A percentile compares a stretch with the other conserved stretches of the same genome.
phyloP scores from a whole-genome alignment of 2,329 filamentous ascomycete genomes.

The Penicillium crustosum region DNA sequence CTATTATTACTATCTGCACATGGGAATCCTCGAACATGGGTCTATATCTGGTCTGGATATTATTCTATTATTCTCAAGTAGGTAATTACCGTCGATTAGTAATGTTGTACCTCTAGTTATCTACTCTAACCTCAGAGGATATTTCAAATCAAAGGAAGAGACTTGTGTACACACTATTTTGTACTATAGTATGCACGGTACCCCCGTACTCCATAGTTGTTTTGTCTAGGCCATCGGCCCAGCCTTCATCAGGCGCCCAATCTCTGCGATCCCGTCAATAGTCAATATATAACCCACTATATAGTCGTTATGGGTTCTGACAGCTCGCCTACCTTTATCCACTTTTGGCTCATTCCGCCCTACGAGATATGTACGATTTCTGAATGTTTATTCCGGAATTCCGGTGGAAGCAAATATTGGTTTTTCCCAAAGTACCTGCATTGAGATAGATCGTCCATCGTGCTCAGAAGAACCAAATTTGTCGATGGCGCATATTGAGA shows the following conservation, averaged over 20 bases:
- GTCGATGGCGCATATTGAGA: neutral
- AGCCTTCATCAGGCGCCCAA: slow-evolving; percentile 6
- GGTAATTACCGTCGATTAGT: neutral
- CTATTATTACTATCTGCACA: slow-evolving; percentile 3
- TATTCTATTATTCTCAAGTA: neutral
- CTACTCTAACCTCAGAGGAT: neutral
- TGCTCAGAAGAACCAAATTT: neutral
- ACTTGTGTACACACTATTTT: neutral
- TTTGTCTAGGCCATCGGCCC: neutral
- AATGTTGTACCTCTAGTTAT: neutral
- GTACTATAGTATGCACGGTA: neutral
- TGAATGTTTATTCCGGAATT: neutral
- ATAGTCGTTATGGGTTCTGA: slow-evolving; percentile 6
- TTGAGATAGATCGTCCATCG: neutral
- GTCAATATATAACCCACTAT: neutral
- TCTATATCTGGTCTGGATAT: neutral
- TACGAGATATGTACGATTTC: neutral
- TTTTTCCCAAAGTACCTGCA: neutral
- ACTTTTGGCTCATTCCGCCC: neutral
- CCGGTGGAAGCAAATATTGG: neutral
- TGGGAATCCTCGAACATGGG: neutral
- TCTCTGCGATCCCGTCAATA: slow-evolving; percentile 1
- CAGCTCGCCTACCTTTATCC: slow-evolving; percentile 1
- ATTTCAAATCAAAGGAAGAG: neutral
- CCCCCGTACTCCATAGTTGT: neutral